Base-by-base conservation (phyloP, 495 filamentous ascomycete genomes). In the Podospora pseudoanserina region DNA sequence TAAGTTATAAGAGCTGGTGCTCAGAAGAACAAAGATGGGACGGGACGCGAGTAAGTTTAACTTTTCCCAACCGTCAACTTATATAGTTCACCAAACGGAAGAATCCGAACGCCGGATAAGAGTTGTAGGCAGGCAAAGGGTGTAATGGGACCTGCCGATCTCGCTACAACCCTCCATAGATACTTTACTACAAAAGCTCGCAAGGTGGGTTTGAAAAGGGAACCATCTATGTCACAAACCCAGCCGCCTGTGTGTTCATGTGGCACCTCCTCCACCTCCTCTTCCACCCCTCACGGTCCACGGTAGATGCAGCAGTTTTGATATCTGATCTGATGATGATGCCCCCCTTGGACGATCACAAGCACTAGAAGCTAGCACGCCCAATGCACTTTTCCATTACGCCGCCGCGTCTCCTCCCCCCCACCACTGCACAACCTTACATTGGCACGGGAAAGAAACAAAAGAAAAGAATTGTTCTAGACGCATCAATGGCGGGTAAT, bases 101-200 rank as follows among this genome's bases (percentile, higher is more conserved):
- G 39, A 49, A 49, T 49, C 39, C 39, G 39, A 49, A 49, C 18
- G 18, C 39, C 39, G 39, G 13, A 49, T 49, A 49, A 49, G 39
- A 49, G 39, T 5, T 49, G 9, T 13, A 5, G 2, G 15, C 5
- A 32, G 30, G 54, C 18, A 57, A 23, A 23, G 23, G 5, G 20
- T 57, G 54, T n/a, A 57, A 23, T 23, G 20, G 20, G 54, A 57
- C 19, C 26, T 59, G 56, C 56, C 56, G 56, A 59, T 59, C 56
- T 59, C 56, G 56, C 56, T 59, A 59, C 39, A 49, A 49, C 39
- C 7, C 39, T 16, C 7, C 39, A 5, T 0, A 49, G 39, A 49
- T 49, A 49, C 15, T 23, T 23, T 23, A 23, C 30, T 32, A 32
- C 30, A 13, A 49, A 49, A 49, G 39, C 39, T 49, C 39, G 39